phyloP scores from a whole-genome alignment of 2,329 filamentous ascomycete genomes.

The Talaromyces sp. region DNA sequence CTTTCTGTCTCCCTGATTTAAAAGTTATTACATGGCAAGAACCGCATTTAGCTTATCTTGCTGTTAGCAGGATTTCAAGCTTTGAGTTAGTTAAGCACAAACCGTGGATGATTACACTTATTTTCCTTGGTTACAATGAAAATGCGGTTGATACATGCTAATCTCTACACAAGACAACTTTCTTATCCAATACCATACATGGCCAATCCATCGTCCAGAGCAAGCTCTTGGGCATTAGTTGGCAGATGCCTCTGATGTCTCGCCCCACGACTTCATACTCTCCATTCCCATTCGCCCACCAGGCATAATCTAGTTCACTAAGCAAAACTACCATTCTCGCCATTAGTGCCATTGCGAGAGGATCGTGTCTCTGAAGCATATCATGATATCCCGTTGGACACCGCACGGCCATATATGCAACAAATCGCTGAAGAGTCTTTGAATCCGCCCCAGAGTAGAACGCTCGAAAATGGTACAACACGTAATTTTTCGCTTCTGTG shows the following conservation, averaged over 20 bases:
- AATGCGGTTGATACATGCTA: not conserved
- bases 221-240: not conserved
- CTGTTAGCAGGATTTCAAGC: too few species aligned
- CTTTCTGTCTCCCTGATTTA: too few species aligned
- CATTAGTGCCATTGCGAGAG: not conserved
- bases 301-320: not conserved
- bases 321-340: not conserved
- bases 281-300: slow-evolving; percentile 1
- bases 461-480: not conserved
- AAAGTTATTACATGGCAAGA: too few species aligned
- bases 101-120: too few species aligned
- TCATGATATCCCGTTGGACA: not conserved
- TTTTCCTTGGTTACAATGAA: too few species aligned
- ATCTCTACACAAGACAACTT: not conserved
- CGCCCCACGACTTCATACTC: slow-evolving; percentile 3
- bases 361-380: not conserved
- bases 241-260: slow-evolving; percentile 1
- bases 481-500: not conserved
- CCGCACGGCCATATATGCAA: not conserved
- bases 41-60: too few species aligned
- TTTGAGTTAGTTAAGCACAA: too few species aligned
- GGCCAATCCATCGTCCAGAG: not conserved
- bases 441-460: not conserved
- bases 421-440: not conserved
- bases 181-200: not conserved